Conservation (phyloP, 345 rosid genomes). For the Pistacia integerrima region DNA sequence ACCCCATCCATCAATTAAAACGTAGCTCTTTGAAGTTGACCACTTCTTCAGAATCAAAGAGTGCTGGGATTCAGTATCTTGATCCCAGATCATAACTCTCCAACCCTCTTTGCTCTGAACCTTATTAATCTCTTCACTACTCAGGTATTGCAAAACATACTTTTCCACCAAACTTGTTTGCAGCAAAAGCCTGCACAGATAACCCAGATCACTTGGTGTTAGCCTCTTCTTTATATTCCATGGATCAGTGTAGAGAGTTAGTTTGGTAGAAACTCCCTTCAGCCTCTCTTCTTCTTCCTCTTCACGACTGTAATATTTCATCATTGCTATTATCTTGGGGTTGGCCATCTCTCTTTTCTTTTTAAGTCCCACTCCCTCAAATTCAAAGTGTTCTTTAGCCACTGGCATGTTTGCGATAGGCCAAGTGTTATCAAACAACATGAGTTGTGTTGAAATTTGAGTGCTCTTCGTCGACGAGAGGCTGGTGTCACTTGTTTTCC, state of each 20-base stretch:
- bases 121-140: background rate
- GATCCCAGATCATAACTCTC: background rate
- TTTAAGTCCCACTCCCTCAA: no score
- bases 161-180: background rate
- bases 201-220: background rate
- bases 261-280: background rate
- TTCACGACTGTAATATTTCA: background rate
- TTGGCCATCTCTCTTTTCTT: no score
- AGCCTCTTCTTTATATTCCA: conserved; percentile 3
- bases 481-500: no score
- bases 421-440: background rate
- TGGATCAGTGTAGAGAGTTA: background rate
- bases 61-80: conserved; percentile 15
- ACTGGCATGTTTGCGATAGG: background rate
- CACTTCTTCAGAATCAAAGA: background rate
- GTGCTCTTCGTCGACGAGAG: no score
- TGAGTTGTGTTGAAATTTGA: background rate
- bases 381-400: no score
- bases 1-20: background rate
- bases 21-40: background rate
- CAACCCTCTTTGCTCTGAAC: background rate
- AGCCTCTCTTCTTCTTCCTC: background rate
- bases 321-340: background rate
- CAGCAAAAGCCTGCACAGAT: background rate
- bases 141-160: background rate